These are phyloP conservation scores for Tricholoma sp. DNA, from an alignment of 768 basidiomycete genomes.

Conservation along the genomic window DNA sequence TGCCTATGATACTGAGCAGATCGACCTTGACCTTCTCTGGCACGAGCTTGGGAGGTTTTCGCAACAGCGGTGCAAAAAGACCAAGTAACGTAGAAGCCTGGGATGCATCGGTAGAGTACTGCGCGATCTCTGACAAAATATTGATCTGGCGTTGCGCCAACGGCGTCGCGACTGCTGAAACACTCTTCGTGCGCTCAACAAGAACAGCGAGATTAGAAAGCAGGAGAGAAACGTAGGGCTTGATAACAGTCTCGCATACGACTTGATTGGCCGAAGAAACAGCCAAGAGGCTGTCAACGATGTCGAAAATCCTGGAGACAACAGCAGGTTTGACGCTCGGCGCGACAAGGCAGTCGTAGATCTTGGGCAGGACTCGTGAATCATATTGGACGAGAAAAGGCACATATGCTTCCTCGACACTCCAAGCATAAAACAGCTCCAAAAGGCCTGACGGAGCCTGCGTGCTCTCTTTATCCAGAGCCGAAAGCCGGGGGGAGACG, in stretches of 20 bases:
- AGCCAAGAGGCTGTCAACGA: constrained; percentile 66
- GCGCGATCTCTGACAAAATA: constrained; percentile 76
- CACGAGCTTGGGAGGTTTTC: constrained; percentile 67
- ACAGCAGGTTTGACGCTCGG: constrained; percentile 85
- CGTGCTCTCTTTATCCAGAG: constrained; percentile 78
- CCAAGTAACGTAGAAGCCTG: constrained; percentile 72
- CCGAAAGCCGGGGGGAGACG: constrained; percentile 77
- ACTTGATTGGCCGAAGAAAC: constrained; percentile 46
- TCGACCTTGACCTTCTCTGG: constrained; percentile 85
- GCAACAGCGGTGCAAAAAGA: constrained; percentile 76
- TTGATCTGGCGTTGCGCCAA: constrained; percentile 78
- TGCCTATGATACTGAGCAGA: constrained; percentile 65
- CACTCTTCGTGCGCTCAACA: constrained; percentile 56
- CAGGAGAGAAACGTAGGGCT: constrained; percentile 66
- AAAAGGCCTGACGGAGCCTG: constrained; percentile 87
- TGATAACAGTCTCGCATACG: constrained; percentile 50
- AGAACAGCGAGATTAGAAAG: constrained; percentile 67
- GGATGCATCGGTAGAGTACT: constrained; percentile 57
- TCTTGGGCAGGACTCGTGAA: constrained; percentile 58
- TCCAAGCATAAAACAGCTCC: constrained; percentile 81
- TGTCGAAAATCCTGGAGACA: constrained; percentile 75
- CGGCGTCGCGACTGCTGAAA: constrained; percentile 47
- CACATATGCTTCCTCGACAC: constrained; percentile 50
- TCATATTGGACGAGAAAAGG: constrained; percentile 69
- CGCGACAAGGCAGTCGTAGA: constrained; percentile 78